Base-by-base conservation (phyloP, 192 early-diverging fungal genomes). In the Umbelopsis sp. region DNA sequence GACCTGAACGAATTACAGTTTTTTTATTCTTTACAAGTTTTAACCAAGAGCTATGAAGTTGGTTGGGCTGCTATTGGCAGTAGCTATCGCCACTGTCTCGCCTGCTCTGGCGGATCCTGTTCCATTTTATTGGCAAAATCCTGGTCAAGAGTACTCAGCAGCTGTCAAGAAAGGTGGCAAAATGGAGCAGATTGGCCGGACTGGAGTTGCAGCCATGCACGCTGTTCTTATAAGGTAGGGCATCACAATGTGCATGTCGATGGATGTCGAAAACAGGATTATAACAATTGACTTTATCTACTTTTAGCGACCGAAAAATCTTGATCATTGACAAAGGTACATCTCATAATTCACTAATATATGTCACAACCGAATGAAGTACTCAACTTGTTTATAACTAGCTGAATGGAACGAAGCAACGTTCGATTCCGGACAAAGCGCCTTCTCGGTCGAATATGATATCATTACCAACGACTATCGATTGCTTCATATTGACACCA, bases 201-300 rank as follows among this genome's bases (percentile, higher is more conserved):
- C 85, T 10, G 83, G 81, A 46, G 85, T 84, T 0, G 68, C 83
- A 1, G 85, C 85, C 2, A 84, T 84, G 78, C 85, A 87, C 46
- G 74, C 82, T 51, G 73, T 77, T 11, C 75, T 87, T 3, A 74
- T 82, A 53, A 78, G 71, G 74, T 75, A 75, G 51, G 18, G 2
- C 55, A 35, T n/a, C 1, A 30, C 13, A 4, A 49, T 20, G 48
- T 18, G 0, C 18, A 16, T 3, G 4, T 16, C 18, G 5, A 49
- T 6, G 5, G 15, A 21, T 49, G 15, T 6, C 1, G 20, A 4
- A 10, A 16, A 49, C 48, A 16, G 15, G 20, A 11, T 49, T 15
- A 30, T 30, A 20, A 50, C 33, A 16, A 30, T 30, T 46, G 15
- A 37, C 15, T 71, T 20, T 9, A 35, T 18, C 45, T 33, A 4